These are phyloP conservation scores for Saccharomyces hybrid DNA, from an alignment of 1,139 yeast species.

Conservation along the genomic window DNA sequence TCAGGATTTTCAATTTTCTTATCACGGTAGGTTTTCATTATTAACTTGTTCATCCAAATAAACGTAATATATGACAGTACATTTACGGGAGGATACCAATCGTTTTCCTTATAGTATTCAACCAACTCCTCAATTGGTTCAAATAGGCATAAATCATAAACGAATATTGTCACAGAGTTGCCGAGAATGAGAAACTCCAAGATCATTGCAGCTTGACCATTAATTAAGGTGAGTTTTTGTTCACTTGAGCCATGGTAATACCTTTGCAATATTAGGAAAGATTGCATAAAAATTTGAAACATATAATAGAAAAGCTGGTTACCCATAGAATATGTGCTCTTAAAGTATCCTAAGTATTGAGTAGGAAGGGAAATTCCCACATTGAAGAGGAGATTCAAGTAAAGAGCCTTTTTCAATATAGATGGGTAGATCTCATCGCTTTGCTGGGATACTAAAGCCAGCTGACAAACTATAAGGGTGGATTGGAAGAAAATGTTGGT, in stretches of 20 bases:
- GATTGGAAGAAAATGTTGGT: slow-evolving; percentile 31
- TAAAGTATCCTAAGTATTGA: slow-evolving; percentile 28
- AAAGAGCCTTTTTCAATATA: slow-evolving; percentile 12
- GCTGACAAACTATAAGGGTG: slow-evolving; percentile 30
- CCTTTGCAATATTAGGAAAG: slow-evolving; percentile 26
- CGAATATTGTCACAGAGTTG: slow-evolving; percentile 34
- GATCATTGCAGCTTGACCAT: slow-evolving; percentile 22
- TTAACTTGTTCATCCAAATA: slow-evolving; percentile 54
- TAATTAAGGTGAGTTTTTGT: slow-evolving; percentile 22
- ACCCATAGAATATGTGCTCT: slow-evolving; percentile 29
- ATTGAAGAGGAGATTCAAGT: slow-evolving; percentile 21
- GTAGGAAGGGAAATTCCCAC: slow-evolving; percentile 29
- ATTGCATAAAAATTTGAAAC: slow-evolving; percentile 15
- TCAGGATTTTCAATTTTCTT: slow-evolving; percentile 41
- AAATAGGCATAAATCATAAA: slow-evolving; percentile 36
- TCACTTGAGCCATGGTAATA: slow-evolving; percentile 19
- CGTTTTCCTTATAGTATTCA: slow-evolving; percentile 33
- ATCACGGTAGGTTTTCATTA: slow-evolving; percentile 41
- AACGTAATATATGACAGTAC: slow-evolving; percentile 46
- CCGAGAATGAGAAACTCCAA: slow-evolving; percentile 22
- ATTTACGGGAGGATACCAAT: slow-evolving; percentile 36
- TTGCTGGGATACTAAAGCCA: slow-evolving; percentile 9
- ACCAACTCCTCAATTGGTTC: slow-evolving; percentile 41
- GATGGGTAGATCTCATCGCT: slow-evolving; percentile 14
- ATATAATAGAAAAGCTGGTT: slow-evolving; percentile 29